Evolutionary conservation across 441 rosid genomes (phyloP), one percentile per base, ranked within the genome.

Genomic region (Euphorbia schlechtendalii): DNA sequence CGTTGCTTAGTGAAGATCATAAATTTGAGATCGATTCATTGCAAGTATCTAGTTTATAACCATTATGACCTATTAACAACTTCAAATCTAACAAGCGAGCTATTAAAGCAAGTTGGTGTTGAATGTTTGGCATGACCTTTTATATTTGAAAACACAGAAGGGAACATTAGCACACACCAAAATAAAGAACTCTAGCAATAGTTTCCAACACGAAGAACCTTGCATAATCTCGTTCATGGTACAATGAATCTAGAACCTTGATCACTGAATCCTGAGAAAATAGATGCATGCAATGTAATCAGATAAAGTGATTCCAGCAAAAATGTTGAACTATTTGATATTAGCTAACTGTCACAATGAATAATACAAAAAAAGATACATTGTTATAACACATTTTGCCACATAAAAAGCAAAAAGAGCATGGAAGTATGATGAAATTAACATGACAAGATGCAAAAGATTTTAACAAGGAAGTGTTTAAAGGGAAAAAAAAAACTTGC

Each of bases 151-250:
- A 56, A 6, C 53, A 8, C 27, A 38, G 41, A 34, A 28, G n/a
- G n/a, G n/a, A n/a, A n/a, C n/a, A n/a, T n/a, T n/a, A n/a, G n/a
- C n/a, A 78, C 86, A 73, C 70, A 90, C 97, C 94, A 65, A 93
- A 93, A 79, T 93, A 93, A 24, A 97, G 97, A 46, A 92, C 98
- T 79, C 98, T 80, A 11, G 98, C 96, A 72, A 92, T 88, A 21
- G 98, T 92, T 74, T 92, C 98, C 55, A 93, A 84, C 21, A 93
- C 97, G 71, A 75, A 93, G 80, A 90, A 93, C 80, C 97, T 88
- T 6, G 96, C 78, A 72, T 93, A 93, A 52, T 86, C 81, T 61
- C 97, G 79, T n/a, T 85, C 98, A 70, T 61, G 85, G 53, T 93
- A 93, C 77, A 92, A 49, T 5, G 83, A 74, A 70, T 90, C 96